phyloP scores from a whole-genome alignment of 805 yeast genomes.

The Clavispora fructus region DNA sequence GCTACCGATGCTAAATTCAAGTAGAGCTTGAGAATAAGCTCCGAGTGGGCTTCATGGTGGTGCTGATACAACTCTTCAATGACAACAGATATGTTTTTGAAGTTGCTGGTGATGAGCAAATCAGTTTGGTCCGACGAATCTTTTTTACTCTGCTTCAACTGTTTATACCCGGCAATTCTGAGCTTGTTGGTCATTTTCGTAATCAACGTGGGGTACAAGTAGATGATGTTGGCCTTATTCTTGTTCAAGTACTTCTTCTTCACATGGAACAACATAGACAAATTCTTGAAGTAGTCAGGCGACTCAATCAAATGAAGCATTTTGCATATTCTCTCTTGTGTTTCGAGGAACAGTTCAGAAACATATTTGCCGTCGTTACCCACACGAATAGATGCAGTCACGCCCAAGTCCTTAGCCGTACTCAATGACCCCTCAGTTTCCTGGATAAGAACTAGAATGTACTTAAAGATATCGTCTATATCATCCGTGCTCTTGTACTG shows the following conservation, averaged over 20 bases:
- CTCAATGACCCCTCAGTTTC: slow-evolving; percentile 23
- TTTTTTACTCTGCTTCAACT: slow-evolving; percentile 22
- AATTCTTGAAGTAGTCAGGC: slow-evolving; percentile 34
- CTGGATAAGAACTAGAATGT: slow-evolving; percentile 51
- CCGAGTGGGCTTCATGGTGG: slow-evolving; percentile 28
- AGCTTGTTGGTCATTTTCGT: slow-evolving; percentile 56
- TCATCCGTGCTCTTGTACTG: slow-evolving; percentile 33
- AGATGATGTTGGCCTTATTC: slow-evolving; percentile 52
- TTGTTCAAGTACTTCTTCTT: slow-evolving; percentile 44
- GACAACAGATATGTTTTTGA: slow-evolving; percentile 67
- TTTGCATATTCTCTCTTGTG: slow-evolving; percentile 64
- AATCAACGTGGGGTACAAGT: slow-evolving; percentile 74
- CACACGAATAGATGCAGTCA: slow-evolving; percentile 27
- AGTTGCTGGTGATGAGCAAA: slow-evolving; percentile 43
- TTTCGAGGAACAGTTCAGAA: slow-evolving; percentile 34
- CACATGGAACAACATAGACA: slow-evolving; percentile 30
- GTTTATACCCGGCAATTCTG: slow-evolving; percentile 36
- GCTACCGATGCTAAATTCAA: slow-evolving; percentile 70
- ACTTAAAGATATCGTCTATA: slow-evolving; percentile 55
- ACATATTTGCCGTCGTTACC: slow-evolving; percentile 24
- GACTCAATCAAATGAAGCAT: slow-evolving; percentile 59
- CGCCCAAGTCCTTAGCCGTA: slow-evolving; percentile 38
- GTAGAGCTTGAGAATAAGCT: slow-evolving; percentile 45
- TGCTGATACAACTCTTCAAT: slow-evolving; percentile 58
- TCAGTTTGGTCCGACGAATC: slow-evolving; percentile 19